These are phyloP conservation scores for Kalaharituber pfeilii DNA, from an alignment of 2,329 filamentous ascomycete genomes.

Conservation along the genomic window DNA sequence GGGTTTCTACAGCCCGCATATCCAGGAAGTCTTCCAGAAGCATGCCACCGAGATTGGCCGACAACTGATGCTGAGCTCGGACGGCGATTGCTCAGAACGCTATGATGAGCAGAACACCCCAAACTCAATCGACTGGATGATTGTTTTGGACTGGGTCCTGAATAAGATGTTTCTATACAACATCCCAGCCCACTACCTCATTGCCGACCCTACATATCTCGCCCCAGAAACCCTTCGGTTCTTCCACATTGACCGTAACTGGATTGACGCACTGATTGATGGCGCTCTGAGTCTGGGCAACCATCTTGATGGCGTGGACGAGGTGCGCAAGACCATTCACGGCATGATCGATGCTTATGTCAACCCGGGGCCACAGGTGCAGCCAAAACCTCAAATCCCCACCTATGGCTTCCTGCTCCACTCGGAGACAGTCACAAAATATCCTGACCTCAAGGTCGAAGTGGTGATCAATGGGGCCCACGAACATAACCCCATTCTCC, in stretches of 20 bases:
- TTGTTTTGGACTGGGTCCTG: conserved; percentile 27
- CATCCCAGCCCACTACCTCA: conserved; percentile 30
- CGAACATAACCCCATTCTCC: conserved; percentile 19
- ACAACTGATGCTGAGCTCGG: background rate
- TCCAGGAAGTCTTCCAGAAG: no score
- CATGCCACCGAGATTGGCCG: background rate
- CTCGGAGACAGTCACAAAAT: conserved; percentile 26
- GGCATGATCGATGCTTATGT: conserved; percentile 26
- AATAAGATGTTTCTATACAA: conserved; percentile 27
- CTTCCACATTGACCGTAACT: conserved; percentile 32
- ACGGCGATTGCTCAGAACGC: background rate
- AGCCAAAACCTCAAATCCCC: conserved; percentile 25
- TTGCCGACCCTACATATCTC: conserved; percentile 28
- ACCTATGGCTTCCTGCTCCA: conserved; percentile 29
- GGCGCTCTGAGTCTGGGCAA: conserved; percentile 31
- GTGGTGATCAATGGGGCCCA: background rate
- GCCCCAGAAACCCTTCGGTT: conserved; percentile 29
- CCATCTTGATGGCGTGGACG: conserved; percentile 26
- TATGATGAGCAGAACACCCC: conserved; percentile 27
- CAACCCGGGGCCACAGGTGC: conserved; percentile 7
- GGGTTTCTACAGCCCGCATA: conserved; percentile 1
- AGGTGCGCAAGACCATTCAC: conserved; percentile 23
- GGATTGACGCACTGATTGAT: conserved; percentile 31
- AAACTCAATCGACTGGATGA: conserved; percentile 26
- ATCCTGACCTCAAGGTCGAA: conserved; percentile 27